Conservation (phyloP, 768 basidiomycete species). For the Paxillus rubicundulus region DNA sequence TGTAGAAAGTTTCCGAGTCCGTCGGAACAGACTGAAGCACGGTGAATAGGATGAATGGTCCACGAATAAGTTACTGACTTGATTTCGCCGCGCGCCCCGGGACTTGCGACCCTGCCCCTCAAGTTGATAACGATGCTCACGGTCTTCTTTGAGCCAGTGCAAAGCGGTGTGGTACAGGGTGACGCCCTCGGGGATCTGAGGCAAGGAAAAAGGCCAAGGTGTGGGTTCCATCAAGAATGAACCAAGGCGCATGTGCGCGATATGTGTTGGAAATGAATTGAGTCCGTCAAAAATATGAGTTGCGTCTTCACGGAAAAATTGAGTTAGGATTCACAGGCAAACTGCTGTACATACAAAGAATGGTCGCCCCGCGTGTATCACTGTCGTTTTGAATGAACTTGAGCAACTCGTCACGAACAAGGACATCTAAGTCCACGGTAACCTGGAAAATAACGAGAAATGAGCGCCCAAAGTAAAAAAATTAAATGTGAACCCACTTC, state of each 20-base stretch:
- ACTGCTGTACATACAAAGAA: constrained; percentile 60
- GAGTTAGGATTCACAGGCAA: constrained; percentile 3
- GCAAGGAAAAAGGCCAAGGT: constrained; percentile 59
- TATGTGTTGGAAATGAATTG: constrained; percentile 86
- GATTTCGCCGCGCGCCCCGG: constrained; percentile 56
- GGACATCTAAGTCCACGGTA: constrained; percentile 94
- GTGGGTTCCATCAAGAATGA: constrained; percentile 63
- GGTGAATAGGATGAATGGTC: constrained; percentile 3
- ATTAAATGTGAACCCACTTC: constrained; percentile 54
- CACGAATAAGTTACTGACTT: constrained; percentile 38
- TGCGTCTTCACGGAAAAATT: constrained; percentile 55
- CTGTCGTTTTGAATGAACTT: constrained; percentile 84
- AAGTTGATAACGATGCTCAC: constrained; percentile 57
- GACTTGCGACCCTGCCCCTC: constrained; percentile 57
- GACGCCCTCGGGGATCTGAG: constrained; percentile 19
- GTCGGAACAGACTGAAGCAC: constrained; percentile 52
- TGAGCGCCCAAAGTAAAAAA: not conserved
- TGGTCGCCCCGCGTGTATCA: constrained; percentile 74
- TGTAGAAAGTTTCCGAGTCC: constrained; percentile 84
- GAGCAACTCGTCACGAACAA: constrained; percentile 90
- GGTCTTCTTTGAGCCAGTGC: constrained; percentile 85
- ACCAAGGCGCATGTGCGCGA: constrained; percentile 90
- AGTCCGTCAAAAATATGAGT: constrained; percentile 98
- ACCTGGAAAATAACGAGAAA: constrained; percentile 47
- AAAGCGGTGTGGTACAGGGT: constrained; percentile 73